These are phyloP conservation scores for Patellifolia procumbens DNA, from an alignment of 179 eudicot species.

Conservation along the genomic window DNA sequence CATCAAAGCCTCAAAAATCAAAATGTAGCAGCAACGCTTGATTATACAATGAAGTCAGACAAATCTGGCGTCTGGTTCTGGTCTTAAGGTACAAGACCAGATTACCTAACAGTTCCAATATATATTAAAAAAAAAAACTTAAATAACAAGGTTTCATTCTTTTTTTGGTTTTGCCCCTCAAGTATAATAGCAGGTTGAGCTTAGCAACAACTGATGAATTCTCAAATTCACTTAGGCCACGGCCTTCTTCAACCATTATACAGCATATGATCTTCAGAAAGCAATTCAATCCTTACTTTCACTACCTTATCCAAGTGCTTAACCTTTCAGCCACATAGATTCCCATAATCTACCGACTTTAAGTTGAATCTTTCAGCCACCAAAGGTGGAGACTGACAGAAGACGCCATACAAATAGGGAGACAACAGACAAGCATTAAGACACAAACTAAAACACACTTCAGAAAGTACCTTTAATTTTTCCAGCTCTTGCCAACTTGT, in stretches of 20 bases:
- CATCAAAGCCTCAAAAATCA: background rate
- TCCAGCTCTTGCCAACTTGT: conserved; percentile 92
- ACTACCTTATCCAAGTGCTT: background rate
- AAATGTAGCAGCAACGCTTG: background rate
- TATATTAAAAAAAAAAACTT: too few species aligned
- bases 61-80: too few species aligned
- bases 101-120: background rate
- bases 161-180: background rate
- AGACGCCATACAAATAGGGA: too few species aligned
- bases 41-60: too few species aligned
- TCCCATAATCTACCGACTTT: too few species aligned
- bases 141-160: background rate
- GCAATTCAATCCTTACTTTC: background rate
- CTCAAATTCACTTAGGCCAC: background rate
- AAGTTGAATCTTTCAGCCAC: background rate
- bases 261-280: background rate
- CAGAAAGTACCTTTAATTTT: conserved; percentile 70
- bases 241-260: background rate
- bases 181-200: background rate
- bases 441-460: conserved; percentile 8
- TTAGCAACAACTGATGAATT: background rate
- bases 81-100: background rate
- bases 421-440: background rate
- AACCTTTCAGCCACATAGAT: background rate
- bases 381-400: conserved; percentile 5